phyloP scores from a whole-genome alignment of 495 filamentous ascomycete species.

The Glarea lozoyensis region DNA sequence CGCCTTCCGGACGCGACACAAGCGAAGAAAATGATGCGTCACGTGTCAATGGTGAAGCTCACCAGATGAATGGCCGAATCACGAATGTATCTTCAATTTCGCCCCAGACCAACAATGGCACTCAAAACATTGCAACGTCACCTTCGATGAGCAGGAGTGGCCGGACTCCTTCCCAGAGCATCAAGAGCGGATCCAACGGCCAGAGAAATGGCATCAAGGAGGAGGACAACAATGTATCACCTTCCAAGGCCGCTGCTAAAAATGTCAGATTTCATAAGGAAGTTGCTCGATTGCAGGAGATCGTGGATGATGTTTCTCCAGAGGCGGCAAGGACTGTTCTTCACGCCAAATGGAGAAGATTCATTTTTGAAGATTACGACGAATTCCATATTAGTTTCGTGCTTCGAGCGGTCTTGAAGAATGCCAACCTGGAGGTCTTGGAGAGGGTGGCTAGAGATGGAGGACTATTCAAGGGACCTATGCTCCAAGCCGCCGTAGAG shows the following conservation, averaged over 20 bases:
- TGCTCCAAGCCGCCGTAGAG: slow-evolving; percentile 1
- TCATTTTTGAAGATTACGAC: slow-evolving; percentile 10
- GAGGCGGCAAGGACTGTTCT: slow-evolving; percentile 12
- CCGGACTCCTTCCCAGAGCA: too few species aligned
- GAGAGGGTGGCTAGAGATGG: slow-evolving; percentile 10
- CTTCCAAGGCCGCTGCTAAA: not conserved
- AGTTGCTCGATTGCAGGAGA: slow-evolving; percentile 4
- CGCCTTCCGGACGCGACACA: too few species aligned
- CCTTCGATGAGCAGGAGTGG: too few species aligned
- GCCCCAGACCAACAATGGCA: too few species aligned
- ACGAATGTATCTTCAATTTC: too few species aligned
- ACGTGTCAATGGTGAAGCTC: too few species aligned
- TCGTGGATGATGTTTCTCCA: slow-evolving; percentile 7
- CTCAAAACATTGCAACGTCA: too few species aligned
- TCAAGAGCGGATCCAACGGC: too few species aligned
- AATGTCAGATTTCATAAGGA: slow-evolving; percentile 11
- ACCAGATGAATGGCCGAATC: too few species aligned
- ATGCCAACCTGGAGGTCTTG: slow-evolving; percentile 6
- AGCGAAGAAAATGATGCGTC: too few species aligned
- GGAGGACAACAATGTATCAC: too few species aligned
- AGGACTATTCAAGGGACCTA: slow-evolving; percentile 1
- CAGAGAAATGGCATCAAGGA: too few species aligned
- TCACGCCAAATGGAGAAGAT: slow-evolving; percentile 10
- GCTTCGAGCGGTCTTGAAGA: slow-evolving; percentile 14
- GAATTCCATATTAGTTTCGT: slow-evolving; percentile 14